Evolutionary conservation across 1,139 yeast genomes (phyloP).

Genomic region (Schwanniomyces etchellsii): DNA sequence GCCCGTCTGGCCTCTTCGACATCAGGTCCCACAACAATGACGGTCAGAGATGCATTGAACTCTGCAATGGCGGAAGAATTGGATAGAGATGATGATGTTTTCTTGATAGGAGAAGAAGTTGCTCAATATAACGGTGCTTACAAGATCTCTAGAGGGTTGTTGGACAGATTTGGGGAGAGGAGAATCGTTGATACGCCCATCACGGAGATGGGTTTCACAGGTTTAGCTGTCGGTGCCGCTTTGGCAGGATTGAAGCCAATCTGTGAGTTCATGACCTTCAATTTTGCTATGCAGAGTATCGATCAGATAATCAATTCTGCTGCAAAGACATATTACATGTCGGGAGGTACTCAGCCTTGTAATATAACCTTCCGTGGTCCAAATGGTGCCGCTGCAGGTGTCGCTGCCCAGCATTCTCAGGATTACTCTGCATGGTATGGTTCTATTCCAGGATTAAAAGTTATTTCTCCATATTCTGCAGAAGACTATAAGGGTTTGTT

Average conservation of each 20-base stretch:
- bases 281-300: constrained; percentile 99
- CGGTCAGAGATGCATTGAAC: constrained; percentile 96
- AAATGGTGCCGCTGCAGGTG: constrained; percentile 99
- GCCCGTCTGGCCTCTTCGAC: constrained; percentile 43
- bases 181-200: constrained; percentile 97
- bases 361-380: constrained; percentile 98
- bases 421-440: constrained; percentile 98
- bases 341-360: constrained; percentile 98
- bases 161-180: constrained; percentile 95
- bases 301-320: constrained; percentile 98
- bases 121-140: constrained; percentile 99
- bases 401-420: constrained; percentile 98
- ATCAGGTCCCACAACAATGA: constrained; percentile 60
- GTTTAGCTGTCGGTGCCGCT: constrained; percentile 96
- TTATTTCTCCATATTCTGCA: constrained; percentile 89
- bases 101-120: constrained; percentile 97
- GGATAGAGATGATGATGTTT: constrained; percentile 92
- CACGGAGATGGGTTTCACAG: constrained; percentile 99
- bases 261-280: constrained; percentile 98
- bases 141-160: constrained; percentile 90
- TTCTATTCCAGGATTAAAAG: constrained; percentile 96
- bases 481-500: constrained; percentile 95
- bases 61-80: constrained; percentile 95
- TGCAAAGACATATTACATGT: constrained; percentile 97
- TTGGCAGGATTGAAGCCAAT: constrained; percentile 95